These are phyloP conservation scores for Suillus brevipes DNA, from an alignment of 768 basidiomycete species.

Conservation along the genomic window DNA sequence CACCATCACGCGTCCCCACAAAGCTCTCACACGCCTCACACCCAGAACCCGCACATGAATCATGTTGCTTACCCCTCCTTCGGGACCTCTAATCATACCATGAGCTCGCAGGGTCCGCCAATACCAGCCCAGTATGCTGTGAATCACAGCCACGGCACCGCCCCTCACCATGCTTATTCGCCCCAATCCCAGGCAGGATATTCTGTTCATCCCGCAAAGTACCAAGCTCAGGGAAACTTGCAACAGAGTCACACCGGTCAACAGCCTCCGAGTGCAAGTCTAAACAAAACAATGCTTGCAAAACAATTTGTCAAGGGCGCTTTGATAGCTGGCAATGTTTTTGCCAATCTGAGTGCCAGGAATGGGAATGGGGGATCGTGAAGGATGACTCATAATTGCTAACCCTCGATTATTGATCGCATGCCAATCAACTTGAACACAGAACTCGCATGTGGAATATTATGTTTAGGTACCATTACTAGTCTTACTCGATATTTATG, in stretches of 20 bases:
- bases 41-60: background rate
- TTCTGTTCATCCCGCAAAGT: background rate
- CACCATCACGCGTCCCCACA: background rate
- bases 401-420: background rate
- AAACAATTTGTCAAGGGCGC: slow-evolving; percentile 1
- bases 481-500: background rate
- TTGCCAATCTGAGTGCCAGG: background rate
- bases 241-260: background rate
- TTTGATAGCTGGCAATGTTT: background rate
- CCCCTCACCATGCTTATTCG: background rate
- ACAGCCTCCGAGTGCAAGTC: background rate
- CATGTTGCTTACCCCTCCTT: background rate
- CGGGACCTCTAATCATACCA: background rate
- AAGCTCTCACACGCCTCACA: slow-evolving; percentile 1
- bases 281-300: background rate
- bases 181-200: background rate
- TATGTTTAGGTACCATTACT: background rate
- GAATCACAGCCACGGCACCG: background rate
- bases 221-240: background rate
- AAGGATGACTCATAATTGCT: background rate
- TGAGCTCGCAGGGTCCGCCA: background rate
- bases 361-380: background rate
- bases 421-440: too few species aligned
- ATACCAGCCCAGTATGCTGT: background rate
- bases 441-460: too few species aligned